Percentiles rank a stretch among this genome's conserved stretches.
Conservation (phyloP, 305 asterid genomes). For the Fraxinus dipetala region DNA sequence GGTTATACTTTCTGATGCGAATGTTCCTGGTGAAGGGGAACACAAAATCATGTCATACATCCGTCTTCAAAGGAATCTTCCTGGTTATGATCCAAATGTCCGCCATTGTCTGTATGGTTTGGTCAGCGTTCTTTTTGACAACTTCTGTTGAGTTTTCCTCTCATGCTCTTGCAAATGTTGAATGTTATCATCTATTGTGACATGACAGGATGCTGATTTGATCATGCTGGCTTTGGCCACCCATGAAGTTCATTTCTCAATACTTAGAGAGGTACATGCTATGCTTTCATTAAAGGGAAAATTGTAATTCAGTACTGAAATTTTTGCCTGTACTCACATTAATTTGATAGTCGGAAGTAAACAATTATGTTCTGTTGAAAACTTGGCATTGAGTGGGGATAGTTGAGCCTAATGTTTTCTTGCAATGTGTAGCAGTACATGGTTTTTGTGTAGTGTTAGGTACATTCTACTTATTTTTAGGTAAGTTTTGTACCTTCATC, state of each 20-base stretch:
- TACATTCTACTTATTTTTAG: slow-evolving; percentile 4
- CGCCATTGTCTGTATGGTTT: slow-evolving; percentile 94
- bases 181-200: slow-evolving; percentile 14
- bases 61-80: slow-evolving; percentile 88
- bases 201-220: slow-evolving; percentile 83
- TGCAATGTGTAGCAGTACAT: slow-evolving; percentile 9
- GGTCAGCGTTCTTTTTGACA: slow-evolving; percentile 43
- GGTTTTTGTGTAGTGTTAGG: slow-evolving; percentile 16
- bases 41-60: slow-evolving; percentile 97
- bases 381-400: slow-evolving; percentile 8
- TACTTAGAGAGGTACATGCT: slow-evolving; percentile 85
- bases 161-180: neutral
- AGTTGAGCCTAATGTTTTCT: slow-evolving; percentile 11
- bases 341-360: slow-evolving; percentile 13
- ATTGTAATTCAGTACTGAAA: neutral
- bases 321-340: neutral
- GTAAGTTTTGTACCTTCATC: slow-evolving; percentile 18
- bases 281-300: slow-evolving; percentile 8
- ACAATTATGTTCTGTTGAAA: slow-evolving; percentile 10
- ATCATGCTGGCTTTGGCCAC: slow-evolving; percentile 81
- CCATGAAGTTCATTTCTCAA: slow-evolving; percentile 79
- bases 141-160: slow-evolving; percentile 4
- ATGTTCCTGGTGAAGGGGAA: slow-evolving; percentile 99
- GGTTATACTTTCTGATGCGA: slow-evolving; percentile 98
- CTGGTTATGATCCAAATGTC: slow-evolving; percentile 91